phyloP scores from a whole-genome alignment of 2,329 filamentous ascomycete genomes.

The Hirsutella rhossiliensis region DNA sequence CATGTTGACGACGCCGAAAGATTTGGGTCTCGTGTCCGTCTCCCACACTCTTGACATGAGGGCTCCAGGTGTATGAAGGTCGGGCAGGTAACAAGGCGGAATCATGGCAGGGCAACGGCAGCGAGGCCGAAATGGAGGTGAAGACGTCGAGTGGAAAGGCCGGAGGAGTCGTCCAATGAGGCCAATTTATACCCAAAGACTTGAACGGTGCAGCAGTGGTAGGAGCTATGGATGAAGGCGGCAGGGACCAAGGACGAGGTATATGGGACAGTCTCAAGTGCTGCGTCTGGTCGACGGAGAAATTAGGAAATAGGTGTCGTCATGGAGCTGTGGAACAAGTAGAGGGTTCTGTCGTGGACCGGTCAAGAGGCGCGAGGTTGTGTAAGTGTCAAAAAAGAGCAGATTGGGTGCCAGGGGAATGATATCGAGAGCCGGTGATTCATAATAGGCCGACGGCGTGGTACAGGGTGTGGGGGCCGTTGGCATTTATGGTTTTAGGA shows the following conservation, averaged over 20 bases:
- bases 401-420: background rate
- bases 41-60: background rate
- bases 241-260: background rate
- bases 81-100: background rate
- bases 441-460: background rate
- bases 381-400: background rate
- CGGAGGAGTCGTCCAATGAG: too few relatives aligned
- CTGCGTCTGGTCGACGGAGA: background rate
- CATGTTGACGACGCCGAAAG: background rate
- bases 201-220: too few relatives aligned
- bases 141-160: too few relatives aligned
- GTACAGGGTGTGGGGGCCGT: constrained; percentile 13
- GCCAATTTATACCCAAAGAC: too few relatives aligned
- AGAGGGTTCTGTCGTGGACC: background rate
- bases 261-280: background rate
- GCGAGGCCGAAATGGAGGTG: background rate
- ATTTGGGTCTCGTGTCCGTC: background rate
- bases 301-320: background rate
- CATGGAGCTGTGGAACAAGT: background rate
- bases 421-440: background rate
- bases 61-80: background rate
- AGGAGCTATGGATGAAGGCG: background rate
- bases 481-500: constrained; percentile 21
- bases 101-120: background rate
- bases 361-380: background rate